These are phyloP conservation scores for Adiantum capillusveneris DNA, from an alignment of 75 land plant genomes.

Conservation along the genomic window DNA sequence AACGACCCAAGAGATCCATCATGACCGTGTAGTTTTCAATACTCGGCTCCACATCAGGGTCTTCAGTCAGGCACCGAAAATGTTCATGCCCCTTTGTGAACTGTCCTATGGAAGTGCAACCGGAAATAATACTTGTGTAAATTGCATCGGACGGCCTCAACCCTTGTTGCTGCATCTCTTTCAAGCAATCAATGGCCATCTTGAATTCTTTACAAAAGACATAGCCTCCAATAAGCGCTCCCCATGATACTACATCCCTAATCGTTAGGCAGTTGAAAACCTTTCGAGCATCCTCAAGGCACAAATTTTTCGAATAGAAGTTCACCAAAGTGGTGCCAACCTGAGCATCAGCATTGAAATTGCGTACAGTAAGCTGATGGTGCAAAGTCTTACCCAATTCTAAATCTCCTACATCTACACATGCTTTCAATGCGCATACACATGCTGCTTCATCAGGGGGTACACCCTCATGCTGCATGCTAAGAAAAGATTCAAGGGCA, in stretches of 20 bases:
- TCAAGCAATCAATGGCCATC: not conserved
- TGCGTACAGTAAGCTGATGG: not conserved
- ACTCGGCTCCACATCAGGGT: not conserved
- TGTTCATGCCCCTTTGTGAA: not conserved
- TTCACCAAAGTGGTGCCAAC: not conserved
- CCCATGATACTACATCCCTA: not conserved
- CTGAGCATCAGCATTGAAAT: not conserved
- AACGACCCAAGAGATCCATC: not conserved
- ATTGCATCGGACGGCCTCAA: not conserved
- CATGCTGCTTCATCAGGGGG: conserved; percentile 42
- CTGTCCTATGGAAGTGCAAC: not conserved
- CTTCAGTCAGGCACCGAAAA: not conserved
- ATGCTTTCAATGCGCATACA: conserved; percentile 53
- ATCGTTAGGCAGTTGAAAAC: not conserved
- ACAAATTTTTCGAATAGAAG: not conserved
- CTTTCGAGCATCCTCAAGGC: not conserved
- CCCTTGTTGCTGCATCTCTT: not conserved
- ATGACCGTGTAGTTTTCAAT: not conserved
- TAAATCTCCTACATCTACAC: conserved; percentile 43
- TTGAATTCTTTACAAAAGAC: not conserved
- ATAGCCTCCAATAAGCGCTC: not conserved
- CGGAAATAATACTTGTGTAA: not conserved
- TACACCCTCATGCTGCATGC: conserved; percentile 30
- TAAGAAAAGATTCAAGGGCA: conserved; percentile 39
- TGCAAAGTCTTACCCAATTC: conserved; percentile 26